Conservation (phyloP, 2,329 filamentous ascomycete species). For the Aspergillus thermomutatus region DNA sequence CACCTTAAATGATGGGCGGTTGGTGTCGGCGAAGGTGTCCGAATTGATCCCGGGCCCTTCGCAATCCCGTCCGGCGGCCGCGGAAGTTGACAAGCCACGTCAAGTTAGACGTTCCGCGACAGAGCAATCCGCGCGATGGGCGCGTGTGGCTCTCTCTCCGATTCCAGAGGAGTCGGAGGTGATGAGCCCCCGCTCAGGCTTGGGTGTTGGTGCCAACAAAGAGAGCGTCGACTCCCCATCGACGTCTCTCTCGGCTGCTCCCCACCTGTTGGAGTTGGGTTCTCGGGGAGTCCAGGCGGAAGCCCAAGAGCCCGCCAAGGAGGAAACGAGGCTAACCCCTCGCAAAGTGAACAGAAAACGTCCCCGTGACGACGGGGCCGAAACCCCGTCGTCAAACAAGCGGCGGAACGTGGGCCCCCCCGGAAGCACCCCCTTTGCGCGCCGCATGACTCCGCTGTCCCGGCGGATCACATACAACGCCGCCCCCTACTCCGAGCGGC, state of each 20-base stretch:
- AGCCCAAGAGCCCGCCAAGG: slow-evolving; percentile 5
- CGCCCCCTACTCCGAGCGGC: slow-evolving; percentile 28
- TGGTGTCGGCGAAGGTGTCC: slow-evolving; percentile 12
- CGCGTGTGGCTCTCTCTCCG: slow-evolving; percentile 10
- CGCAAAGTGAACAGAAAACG: slow-evolving; percentile 20
- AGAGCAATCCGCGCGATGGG: slow-evolving; percentile 2
- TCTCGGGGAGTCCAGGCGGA: slow-evolving; percentile 1
- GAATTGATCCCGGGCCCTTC: slow-evolving; percentile 7
- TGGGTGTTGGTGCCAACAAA: slow-evolving; percentile 7
- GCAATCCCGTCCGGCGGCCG: slow-evolving; percentile 7
- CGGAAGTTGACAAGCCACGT: neutral
- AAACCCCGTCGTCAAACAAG: slow-evolving; percentile 19
- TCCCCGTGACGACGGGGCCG: slow-evolving; percentile 10
- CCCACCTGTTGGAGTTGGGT: neutral
- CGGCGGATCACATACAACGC: slow-evolving; percentile 14
- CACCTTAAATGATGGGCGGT: slow-evolving; percentile 8
- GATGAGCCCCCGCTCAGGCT: slow-evolving; percentile 7
- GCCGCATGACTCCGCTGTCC: slow-evolving; percentile 14
- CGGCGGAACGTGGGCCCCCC: slow-evolving; percentile 22
- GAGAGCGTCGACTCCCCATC: neutral
- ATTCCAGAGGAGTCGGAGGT: slow-evolving; percentile 12
- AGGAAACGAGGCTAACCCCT: slow-evolving; percentile 11
- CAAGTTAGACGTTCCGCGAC: neutral
- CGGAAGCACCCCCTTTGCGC: slow-evolving; percentile 19
- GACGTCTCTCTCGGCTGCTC: neutral